Evolutionary conservation across 148 eudicot species (phyloP).

Genomic region (Drosera capensis): DNA sequence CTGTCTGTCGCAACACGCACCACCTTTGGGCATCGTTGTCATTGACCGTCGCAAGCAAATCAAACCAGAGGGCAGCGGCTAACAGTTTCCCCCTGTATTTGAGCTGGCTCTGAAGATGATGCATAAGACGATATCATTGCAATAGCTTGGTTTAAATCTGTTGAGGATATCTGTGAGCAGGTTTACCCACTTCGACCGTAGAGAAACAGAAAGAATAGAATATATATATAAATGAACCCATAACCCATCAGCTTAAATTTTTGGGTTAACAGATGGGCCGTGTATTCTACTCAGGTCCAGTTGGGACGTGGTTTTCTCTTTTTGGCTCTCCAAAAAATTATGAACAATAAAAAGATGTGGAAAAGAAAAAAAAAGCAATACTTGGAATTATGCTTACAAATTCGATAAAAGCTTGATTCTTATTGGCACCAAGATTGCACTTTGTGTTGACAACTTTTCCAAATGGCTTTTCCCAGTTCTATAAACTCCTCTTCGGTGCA

Average conservation of each 20-base stretch:
- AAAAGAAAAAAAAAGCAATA: neutral
- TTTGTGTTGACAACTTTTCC: constrained; percentile 65
- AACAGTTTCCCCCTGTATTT: constrained; percentile 50
- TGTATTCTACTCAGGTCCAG: too few species aligned
- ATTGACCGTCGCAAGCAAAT: too few species aligned
- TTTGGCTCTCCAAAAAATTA: neutral
- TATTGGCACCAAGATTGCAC: constrained; percentile 76
- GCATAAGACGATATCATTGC: constrained; percentile 59
- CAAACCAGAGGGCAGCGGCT: too few species aligned
- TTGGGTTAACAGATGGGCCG: too few species aligned
- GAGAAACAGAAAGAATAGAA: too few species aligned
- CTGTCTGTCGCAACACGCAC: too few species aligned
- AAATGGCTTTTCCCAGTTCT: constrained; percentile 55
- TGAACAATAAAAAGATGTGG: neutral
- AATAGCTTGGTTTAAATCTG: constrained; percentile 60
- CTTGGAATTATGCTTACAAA: constrained; percentile 21
- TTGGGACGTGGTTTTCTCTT: too few species aligned
- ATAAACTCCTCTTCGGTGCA: constrained; percentile 62
- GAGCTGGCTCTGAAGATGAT: constrained; percentile 59
- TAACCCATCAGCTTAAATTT: neutral
- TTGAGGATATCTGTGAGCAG: too few species aligned
- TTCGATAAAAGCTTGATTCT: constrained; percentile 69
- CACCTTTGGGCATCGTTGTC: too few species aligned
- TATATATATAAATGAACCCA: too few species aligned
- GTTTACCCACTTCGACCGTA: too few species aligned